Evolutionary conservation across 345 rosid species (phyloP), one percentile per base, ranked within the genome.

Genomic region (Salix suchowensis): DNA sequence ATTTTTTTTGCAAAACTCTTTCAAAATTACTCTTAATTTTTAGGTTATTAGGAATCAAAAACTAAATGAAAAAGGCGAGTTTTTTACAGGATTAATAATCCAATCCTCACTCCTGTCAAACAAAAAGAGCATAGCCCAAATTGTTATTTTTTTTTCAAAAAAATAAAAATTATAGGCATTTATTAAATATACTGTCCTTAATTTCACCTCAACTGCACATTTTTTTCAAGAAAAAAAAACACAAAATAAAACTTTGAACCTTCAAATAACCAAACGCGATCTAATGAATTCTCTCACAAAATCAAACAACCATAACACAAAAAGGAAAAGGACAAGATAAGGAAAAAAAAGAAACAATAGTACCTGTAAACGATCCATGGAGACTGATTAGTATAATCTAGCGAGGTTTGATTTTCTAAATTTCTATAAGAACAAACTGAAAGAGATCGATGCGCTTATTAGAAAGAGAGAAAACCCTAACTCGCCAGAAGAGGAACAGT

Each of bases 401-500:
- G 65, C 28, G 52, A 19, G 78, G 68, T 68, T 67, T 48, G 34
- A 34, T 66, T 26, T 18, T 50, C 74, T 6, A 52, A 24, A 50
- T 15, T 42, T 12, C 52, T 24, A 21, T 15, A 8, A 36, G 28
- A 23, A 13, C 18, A 70, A 1, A n/a, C 0, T 28, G 10, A 7
- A 23, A 32, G 21, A 42, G 74, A 21, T 52, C 37, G 36, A 14
- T 18, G 52, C 24, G 42, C 69, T n/a, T 58, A 58, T 58, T 24
- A 23, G 54, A 36, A 21, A 73, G 70, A 23, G 21, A 46, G 50
- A 75, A 19, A 55, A 74, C 68, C 79, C 74, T 70, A 76, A 69
- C 58, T 60, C 74, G 55, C n/a, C 13, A 36, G 67, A 58, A 76
- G 73, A 55, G 67, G 73, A 68, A 75, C 72, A 67, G 65, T 23